These are phyloP conservation scores for Musa beccarii DNA, from an alignment of 176 grass and related monocot species.

Conservation along the genomic window DNA sequence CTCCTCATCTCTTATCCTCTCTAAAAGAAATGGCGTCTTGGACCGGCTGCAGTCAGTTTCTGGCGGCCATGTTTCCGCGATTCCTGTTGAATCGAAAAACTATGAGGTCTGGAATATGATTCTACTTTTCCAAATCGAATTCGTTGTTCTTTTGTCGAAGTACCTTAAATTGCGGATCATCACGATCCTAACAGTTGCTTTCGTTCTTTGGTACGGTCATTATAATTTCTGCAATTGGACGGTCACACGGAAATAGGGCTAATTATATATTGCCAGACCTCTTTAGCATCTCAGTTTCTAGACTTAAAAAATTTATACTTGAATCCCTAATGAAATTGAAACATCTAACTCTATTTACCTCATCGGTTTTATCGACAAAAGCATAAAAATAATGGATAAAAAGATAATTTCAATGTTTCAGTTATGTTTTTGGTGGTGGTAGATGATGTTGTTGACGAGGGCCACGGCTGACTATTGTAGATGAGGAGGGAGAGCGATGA, in stretches of 20 bases:
- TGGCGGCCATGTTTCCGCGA: conserved; percentile 10
- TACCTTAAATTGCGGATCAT: not conserved
- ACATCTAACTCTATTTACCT: no score
- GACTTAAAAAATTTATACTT: no score
- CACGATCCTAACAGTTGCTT: not conserved
- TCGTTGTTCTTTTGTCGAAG: not conserved
- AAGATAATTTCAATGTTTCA: no score
- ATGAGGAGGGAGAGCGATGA: no score
- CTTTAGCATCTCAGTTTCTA: no score
- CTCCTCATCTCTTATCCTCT: conserved; percentile 1
- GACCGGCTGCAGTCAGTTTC: conserved; percentile 17
- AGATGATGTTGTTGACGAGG: accelerated
- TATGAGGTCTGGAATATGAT: conserved; percentile 23
- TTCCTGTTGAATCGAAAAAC: conserved; percentile 21
- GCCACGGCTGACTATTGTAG: accelerated
- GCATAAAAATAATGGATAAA: no score
- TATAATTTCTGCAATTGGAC: no score
- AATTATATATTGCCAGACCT: no score
- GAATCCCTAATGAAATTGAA: no score
- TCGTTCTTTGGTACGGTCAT: not conserved
- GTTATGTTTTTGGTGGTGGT: no score
- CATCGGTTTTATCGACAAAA: no score
- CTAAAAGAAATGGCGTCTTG: not conserved
- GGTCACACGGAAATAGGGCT: no score
- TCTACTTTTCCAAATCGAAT: not conserved